Evolutionary conservation across 2,329 filamentous ascomycete species (phyloP).

Genomic region (Pseudocercospora cruenta): DNA sequence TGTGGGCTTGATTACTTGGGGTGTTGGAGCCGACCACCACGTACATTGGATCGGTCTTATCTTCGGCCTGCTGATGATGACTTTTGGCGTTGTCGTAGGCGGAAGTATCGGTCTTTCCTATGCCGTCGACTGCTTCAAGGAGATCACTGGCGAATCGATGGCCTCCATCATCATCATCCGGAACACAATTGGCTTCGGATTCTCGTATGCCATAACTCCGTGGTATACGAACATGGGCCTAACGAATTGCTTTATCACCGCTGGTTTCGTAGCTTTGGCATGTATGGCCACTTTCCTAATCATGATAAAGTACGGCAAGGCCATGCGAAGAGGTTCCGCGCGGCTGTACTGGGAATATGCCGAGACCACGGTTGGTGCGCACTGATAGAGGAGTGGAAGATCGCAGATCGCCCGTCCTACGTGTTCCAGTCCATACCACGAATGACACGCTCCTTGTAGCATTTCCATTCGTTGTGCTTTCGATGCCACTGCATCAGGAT

Average conservation of each 20-base stretch:
- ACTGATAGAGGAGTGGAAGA: conserved; percentile 3
- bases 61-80: conserved; percentile 51
- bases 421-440: conserved; percentile 22
- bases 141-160: conserved; percentile 49
- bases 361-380: conserved; percentile 14
- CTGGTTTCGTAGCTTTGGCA: conserved; percentile 19
- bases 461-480: conserved; percentile 15
- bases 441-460: conserved; percentile 20
- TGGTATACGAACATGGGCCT: conserved; percentile 48
- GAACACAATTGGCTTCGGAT: conserved; percentile 53
- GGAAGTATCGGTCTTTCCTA: conserved; percentile 47
- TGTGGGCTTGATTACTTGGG: conserved; percentile 43
- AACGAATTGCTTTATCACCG: conserved; percentile 44
- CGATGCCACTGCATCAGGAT: conserved; percentile 20
- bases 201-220: conserved; percentile 53
- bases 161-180: conserved; percentile 53
- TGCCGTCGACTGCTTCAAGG: conserved; percentile 50
- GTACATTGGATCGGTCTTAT: conserved; percentile 56
- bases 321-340: conserved; percentile 20
- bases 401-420: background rate
- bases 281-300: conserved; percentile 29
- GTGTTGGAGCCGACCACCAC: conserved; percentile 50
- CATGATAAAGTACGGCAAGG: conserved; percentile 29
- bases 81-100: conserved; percentile 46
- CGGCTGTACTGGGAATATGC: conserved; percentile 25